Percentiles rank a stretch among this genome's conserved stretches.
Evolutionary conservation across 495 filamentous ascomycete genomes (phyloP).

Genomic region (Cudoniella acicularis): DNA sequence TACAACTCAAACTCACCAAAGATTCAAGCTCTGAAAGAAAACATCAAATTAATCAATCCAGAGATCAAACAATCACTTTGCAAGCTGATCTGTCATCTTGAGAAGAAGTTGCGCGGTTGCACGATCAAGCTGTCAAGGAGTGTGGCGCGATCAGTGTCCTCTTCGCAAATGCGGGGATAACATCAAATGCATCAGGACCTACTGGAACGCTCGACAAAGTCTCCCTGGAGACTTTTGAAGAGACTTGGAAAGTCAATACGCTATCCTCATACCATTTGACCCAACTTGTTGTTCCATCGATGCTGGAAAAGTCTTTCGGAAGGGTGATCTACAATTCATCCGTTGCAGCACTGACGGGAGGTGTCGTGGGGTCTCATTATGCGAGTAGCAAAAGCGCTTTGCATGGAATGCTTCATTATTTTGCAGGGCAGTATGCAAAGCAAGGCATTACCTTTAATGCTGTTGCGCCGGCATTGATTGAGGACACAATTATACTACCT

Average conservation of each 20-base stretch:
- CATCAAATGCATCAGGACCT: constrained; percentile 7
- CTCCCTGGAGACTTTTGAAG: constrained; percentile 60
- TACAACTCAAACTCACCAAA: constrained; percentile 13
- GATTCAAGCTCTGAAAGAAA: constrained; percentile 4
- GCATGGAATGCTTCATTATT: constrained; percentile 50
- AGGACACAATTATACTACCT: constrained; percentile 63
- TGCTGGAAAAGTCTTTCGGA: constrained; percentile 61
- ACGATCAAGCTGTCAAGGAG: neutral
- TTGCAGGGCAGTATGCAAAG: constrained; percentile 16
- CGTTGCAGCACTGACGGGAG: constrained; percentile 62
- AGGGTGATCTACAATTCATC: constrained; percentile 66
- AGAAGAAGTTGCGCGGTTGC: neutral
- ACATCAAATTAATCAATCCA: constrained; percentile 3
- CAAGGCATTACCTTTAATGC: constrained; percentile 70
- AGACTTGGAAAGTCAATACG: constrained; percentile 62
- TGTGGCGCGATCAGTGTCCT: constrained; percentile 8
- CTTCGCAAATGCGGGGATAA: constrained; percentile 18
- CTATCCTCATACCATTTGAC: constrained; percentile 61
- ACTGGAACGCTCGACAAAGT: constrained; percentile 8
- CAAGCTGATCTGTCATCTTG: constrained; percentile 14
- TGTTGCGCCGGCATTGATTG: constrained; percentile 73
- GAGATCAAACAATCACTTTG: constrained; percentile 2
- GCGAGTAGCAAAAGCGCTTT: constrained; percentile 54
- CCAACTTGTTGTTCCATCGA: constrained; percentile 61
- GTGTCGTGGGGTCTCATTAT: constrained; percentile 59